Base-by-base conservation (phyloP, 2,329 filamentous ascomycete species). In the Lomentospora prolificans region DNA sequence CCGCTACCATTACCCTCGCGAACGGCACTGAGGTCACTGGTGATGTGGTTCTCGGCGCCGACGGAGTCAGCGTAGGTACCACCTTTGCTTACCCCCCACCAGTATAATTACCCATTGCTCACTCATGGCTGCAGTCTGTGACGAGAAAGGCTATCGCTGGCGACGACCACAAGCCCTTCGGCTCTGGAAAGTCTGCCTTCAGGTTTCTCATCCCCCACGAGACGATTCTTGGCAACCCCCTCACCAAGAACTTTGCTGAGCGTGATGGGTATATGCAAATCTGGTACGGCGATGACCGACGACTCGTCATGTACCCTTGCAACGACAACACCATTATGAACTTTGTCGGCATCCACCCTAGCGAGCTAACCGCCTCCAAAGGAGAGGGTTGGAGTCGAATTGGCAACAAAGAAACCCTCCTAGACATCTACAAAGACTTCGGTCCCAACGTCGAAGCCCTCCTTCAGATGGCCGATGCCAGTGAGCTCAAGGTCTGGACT, bases 181-280 rank as follows among this genome's bases (percentile, higher is more conserved):
- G 70, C 1, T 74, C 72, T 1, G 79, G 79, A 8, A 79, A 79
- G 61, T 79, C 74, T 52, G 78, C 79, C 0, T 83, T 80, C 60
- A 67, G 80, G 6, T 82, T 81, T 63, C 61, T 81, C 30, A 70
- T 82, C 0, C 69, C 75, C 0, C 57, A 58, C 4, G 63, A 72
- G 1, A 66, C 63, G 5, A 65, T 77, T 58, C 64, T 25, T 1
- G 61, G 65, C 3, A 59, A 65, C 1, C 62, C 64, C 6, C 30
- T 33, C 3, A 60, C 61, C 0, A 60, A 60, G 25, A 39, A 50
- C 1, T 44, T 63, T 30, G 44, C 55, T 30, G 59, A 59, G 19
- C 51, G 55, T 0, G 31, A 58, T 5, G 62, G 62, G 0, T 58
- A 58, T 0, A 58, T 64, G 2, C 22, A 22, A 0, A 31, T 64